phyloP scores from a whole-genome alignment of 2,329 filamentous ascomycete genomes.

The Coleophoma cylindrospora region DNA sequence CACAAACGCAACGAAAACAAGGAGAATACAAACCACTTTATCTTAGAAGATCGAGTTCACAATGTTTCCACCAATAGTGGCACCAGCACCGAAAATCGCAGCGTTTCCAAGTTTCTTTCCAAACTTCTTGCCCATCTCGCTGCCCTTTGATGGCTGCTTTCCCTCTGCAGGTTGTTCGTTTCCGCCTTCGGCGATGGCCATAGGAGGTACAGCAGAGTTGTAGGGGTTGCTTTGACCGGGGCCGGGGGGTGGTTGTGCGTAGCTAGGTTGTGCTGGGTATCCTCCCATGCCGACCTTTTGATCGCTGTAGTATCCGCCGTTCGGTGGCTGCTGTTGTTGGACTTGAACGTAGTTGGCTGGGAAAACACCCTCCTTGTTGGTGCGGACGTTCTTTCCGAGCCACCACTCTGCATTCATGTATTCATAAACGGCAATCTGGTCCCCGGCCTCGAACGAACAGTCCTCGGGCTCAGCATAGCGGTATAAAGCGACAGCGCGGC shows the following conservation, averaged over 20 bases:
- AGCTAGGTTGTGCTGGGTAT: constrained; percentile 18
- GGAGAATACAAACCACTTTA: too few relatives aligned
- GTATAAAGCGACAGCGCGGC: constrained; percentile 77
- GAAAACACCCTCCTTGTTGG: constrained; percentile 86
- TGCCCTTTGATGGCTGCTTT: constrained; percentile 37
- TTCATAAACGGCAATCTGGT: constrained; percentile 74
- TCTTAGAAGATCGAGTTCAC: constrained; percentile 82
- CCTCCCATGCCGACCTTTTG: constrained; percentile 19
- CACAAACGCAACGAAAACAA: too few relatives aligned
- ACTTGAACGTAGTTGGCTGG: constrained; percentile 83
- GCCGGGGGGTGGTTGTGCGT: constrained; percentile 25
- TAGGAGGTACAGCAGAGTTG: constrained; percentile 65
- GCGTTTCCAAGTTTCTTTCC: constrained; percentile 86
- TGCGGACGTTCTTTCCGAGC: constrained; percentile 82
- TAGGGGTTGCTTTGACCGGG: constrained; percentile 54
- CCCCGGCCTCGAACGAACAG: constrained; percentile 73
- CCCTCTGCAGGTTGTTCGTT: constrained; percentile 31
- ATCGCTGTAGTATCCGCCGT: constrained; percentile 30
- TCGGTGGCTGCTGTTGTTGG: constrained; percentile 33
- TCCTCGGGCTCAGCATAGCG: constrained; percentile 74
- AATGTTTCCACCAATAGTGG: constrained; percentile 83
- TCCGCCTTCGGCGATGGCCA: constrained; percentile 59
- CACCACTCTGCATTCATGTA: constrained; percentile 99
- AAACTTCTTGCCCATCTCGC: constrained; percentile 83
- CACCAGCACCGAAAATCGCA: constrained; percentile 89